Base-by-base conservation (phyloP, 805 yeast genomes). In the Hagleromyces aurorensis region DNA sequence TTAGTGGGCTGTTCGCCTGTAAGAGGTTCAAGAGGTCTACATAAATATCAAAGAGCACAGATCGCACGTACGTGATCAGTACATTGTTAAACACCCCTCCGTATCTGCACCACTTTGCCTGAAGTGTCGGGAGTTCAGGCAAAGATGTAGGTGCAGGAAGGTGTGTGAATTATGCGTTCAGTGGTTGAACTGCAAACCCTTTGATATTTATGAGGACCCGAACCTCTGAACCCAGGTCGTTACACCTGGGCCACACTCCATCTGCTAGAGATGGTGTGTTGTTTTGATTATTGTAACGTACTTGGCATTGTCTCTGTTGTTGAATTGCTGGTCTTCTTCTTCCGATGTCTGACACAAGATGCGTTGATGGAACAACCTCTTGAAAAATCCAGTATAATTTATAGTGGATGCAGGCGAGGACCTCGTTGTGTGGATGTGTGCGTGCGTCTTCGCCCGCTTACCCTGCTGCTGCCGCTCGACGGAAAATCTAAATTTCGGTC, bases 91-190 rank as follows among this genome's bases (percentile, higher is more conserved):
- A 21, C 25, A 15, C 12, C 17, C n/a, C n/a, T n/a, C n/a, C n/a
- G n/a, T n/a, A n/a, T n/a, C n/a, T n/a, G n/a, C n/a, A n/a, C n/a
- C n/a, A 36, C 37, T 43, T 47, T 44, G 37, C 43, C 78, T 74
- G 80, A 78, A 79, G 89, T 79, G 89, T 79, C 89, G 84, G 87
- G 87, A 62, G 52, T 79, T 77, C 80, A 77, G n/a, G n/a, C n/a
- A n/a, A n/a, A n/a, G n/a, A n/a, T n/a, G n/a, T n/a, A n/a, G n/a
- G n/a, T n/a, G n/a, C n/a, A n/a, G n/a, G n/a, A n/a, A n/a, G n/a
- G 78, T 61, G 71, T 70, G 74, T 63, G 55, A 44, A 42, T 37
- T 17, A 18, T 27, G 11, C 16, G 27, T 24, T 31, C 29, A 30
- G 24, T 20, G 28, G 15, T 29, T 23, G 25, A 19, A 23, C n/a